Evolutionary conservation across 2,329 filamentous ascomycete species (phyloP), one percentile per base, ranked within the genome.

Genomic region (Chalaropsis thielavioides): DNA sequence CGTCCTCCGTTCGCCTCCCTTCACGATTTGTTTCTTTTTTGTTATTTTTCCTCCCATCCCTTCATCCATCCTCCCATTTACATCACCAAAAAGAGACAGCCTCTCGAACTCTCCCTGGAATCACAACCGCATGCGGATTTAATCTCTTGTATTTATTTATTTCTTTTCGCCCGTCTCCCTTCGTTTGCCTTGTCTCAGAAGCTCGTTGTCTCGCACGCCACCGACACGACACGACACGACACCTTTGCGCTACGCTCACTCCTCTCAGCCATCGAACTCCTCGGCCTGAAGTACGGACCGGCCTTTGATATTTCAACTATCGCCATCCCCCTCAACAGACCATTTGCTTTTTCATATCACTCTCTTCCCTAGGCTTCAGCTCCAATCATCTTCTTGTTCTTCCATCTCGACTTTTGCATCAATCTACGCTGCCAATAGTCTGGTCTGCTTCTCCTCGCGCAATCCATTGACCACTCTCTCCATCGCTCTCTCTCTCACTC

Each of bases 281-380:
- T 24, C 46, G 46, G 17, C 59, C 40, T 61, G 19, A 24, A 27
- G 59, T 15, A 61, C 40, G 19, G 49, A 35, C 15, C 51, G 15
- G 22, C 43, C 59, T 66, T 58, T 58, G 19, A 63, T 66, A 66
- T 66, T 66, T 63, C 49, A 63, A 66, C 60, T 62, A 63, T 51
- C 46, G 64, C 60, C 60, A 59, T 66, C 64, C 61, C 64, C 22
- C 41, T 38, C 51, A 31, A 54, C 49, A 31, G 41, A 56, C 24
- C 51, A 40, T 46, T 59, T 46, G 40, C 40, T 63, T 59, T 56
- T 31, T 13, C 22, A 22, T n/a, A 56, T 56, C 31, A 3, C 49
- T 63, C 43, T 60, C 58, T 58, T 60, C 56, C 56, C 41, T 41
- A 64, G 40, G 35, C 56, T 51, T 19, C 19, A 24, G 19, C 46